Evolutionary conservation across 1,139 yeast species (phyloP), one percentile per base, ranked within the genome.

Genomic region (Blastobotrys buckinghamii): DNA sequence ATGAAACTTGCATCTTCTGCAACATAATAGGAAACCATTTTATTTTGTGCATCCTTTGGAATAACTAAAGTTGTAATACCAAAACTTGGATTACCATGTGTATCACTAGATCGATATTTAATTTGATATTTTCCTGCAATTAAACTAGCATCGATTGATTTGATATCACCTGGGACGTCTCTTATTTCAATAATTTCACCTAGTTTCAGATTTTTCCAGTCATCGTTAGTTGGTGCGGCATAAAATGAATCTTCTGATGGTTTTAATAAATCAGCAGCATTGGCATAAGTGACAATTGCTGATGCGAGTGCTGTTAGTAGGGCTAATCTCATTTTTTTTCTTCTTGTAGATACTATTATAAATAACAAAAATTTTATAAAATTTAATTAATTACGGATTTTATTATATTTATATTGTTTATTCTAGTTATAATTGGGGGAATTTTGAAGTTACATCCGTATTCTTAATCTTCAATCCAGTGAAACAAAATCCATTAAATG

Each of bases 41-140:
- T 49, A 22, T 47, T 34, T 30, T 50, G 41, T 27, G 50, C 45
- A 16, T 44, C 34, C n/a, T 37, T 26, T 8, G 67, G 67, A 30
- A 55, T 54, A 35, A 63, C 47, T 2, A 63, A 50, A 1, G 67
- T 62, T 9, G 65, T 62, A 26, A 62, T 56, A 19, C 60, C 58
- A 1, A 57, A 55, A 16, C 55, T 51, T 16, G 68, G 56, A n/a
- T 50, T 48, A 30, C 60, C 66, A 35, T 44, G 45, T 13, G 63
- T 49, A 42, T 61, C 58, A 39, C 56, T 54, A 13, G 62, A 54
- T 16, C 65, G 58, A 46, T 52, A 59, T 39, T 57, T 42, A 20
- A 65, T 39, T 50, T 65, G 68, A 50, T 49, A 54, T 15, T 43
- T 33, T 1, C 35, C 32, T 16, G 26, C 44, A 2, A 41, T 6